A percentile compares a stretch with the other conserved stretches of the same genome.
Evolutionary conservation across 768 basidiomycete genomes (phyloP).

Genomic region (Tephrocybe sp.): DNA sequence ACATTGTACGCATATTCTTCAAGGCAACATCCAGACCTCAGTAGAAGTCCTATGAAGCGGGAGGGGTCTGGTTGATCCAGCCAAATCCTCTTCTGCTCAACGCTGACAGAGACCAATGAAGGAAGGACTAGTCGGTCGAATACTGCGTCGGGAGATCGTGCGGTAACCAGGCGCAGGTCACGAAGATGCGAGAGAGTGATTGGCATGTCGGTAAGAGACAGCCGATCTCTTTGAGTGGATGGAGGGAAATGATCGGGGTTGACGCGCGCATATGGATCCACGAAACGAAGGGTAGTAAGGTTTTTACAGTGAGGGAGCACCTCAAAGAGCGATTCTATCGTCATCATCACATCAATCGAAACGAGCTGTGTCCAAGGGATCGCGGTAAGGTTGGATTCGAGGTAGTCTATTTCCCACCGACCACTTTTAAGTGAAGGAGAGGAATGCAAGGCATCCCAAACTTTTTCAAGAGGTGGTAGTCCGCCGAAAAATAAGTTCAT

Average conservation of each 20-base stretch:
- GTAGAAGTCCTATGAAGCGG: not conserved
- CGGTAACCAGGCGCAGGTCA: not conserved
- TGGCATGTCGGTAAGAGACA: not conserved
- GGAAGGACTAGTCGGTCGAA: constrained; percentile 5
- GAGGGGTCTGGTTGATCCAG: not conserved
- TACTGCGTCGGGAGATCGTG: not conserved
- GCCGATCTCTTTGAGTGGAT: not conserved
- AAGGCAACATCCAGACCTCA: constrained; percentile 3
- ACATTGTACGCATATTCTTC: not conserved
- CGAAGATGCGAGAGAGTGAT: constrained; percentile 3
- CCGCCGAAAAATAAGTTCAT: not conserved
- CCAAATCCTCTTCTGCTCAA: not conserved
- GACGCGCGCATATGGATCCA: not conserved
- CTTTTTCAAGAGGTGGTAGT: not conserved
- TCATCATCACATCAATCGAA: not conserved
- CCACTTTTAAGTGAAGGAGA: not conserved
- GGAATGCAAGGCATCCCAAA: not conserved
- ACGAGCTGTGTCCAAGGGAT: not conserved
- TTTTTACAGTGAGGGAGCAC: constrained; percentile 1
- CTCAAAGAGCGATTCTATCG: not conserved
- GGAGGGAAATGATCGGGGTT: not conserved
- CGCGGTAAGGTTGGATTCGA: not conserved
- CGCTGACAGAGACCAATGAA: not conserved
- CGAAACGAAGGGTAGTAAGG: constrained; percentile 1
- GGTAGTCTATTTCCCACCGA: constrained; percentile 5